Evolutionary conservation across 768 basidiomycete species (phyloP).

Genomic region (Hydnum rufescens): DNA sequence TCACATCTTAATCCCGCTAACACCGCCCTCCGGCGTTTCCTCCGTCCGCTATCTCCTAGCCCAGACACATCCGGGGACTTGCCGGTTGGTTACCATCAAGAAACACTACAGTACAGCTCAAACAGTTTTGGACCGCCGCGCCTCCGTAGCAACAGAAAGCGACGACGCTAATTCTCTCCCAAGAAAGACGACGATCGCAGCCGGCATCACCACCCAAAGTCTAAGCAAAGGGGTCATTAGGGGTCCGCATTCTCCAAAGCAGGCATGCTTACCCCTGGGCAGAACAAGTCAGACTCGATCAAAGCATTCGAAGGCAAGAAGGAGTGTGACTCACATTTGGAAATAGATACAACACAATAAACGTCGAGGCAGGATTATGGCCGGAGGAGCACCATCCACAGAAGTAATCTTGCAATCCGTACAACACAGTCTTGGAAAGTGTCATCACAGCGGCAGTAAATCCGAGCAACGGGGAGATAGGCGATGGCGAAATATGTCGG

Average conservation of each 20-base stretch:
- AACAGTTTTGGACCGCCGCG: too few species aligned
- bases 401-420: constrained; percentile 61
- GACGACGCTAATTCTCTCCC: too few species aligned
- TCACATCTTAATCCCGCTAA: too few species aligned
- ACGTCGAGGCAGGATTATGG: constrained; percentile 38
- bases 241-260: not conserved
- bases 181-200: too few species aligned
- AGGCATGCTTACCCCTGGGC: not conserved
- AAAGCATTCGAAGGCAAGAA: constrained; percentile 5
- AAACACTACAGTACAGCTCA: too few species aligned
- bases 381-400: constrained; percentile 54
- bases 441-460: constrained; percentile 61
- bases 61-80: too few species aligned
- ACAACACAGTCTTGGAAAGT: constrained; percentile 67
- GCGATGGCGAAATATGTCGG: constrained; percentile 38
- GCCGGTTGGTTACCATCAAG: too few species aligned
- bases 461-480: constrained; percentile 53
- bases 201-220: too few species aligned
- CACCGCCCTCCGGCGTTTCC: too few species aligned
- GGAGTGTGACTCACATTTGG: constrained; percentile 51
- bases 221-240: too few species aligned
- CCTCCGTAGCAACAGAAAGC: too few species aligned
- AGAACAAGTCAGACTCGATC: constrained; percentile 7
- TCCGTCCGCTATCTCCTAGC: too few species aligned
- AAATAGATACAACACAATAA: constrained; percentile 46